Evolutionary conservation across 495 filamentous ascomycete genomes (phyloP).

Genomic region (Pyrenopolyporus hunteri): DNA sequence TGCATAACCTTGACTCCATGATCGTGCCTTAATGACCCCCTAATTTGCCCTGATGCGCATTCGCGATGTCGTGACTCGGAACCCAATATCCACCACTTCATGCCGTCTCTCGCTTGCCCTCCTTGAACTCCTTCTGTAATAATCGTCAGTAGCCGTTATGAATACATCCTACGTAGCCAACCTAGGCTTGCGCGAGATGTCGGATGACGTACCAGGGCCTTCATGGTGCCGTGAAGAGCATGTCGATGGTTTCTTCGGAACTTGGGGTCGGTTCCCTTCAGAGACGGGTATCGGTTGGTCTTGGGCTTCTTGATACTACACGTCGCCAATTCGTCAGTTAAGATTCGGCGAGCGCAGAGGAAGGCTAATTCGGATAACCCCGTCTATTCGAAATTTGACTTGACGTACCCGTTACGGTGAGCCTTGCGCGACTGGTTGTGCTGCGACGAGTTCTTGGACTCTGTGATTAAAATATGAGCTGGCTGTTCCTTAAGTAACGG

Average conservation of each 20-base stretch:
- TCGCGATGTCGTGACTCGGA: slow-evolving; percentile 43
- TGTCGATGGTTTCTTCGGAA: slow-evolving; percentile 99
- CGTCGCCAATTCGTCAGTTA: slow-evolving; percentile 20
- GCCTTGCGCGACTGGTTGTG: slow-evolving; percentile 97
- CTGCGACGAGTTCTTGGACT: slow-evolving; percentile 99
- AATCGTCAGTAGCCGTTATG: slow-evolving; percentile 51
- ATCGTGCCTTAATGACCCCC: slow-evolving; percentile 41
- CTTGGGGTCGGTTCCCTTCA: slow-evolving; percentile 99
- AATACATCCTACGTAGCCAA: not conserved
- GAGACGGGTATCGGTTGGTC: slow-evolving; percentile 96
- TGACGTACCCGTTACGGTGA: slow-evolving; percentile 91
- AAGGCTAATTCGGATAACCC: not conserved
- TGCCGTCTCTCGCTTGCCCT: slow-evolving; percentile 92
- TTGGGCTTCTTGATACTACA: slow-evolving; percentile 99
- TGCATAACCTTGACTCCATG: slow-evolving; percentile 46
- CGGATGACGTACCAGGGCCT: slow-evolving; percentile 81
- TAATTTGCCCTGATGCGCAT: slow-evolving; percentile 42
- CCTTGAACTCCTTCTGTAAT: slow-evolving; percentile 92
- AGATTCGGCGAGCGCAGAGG: not conserved
- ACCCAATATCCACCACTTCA: slow-evolving; percentile 57
- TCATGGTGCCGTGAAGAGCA: slow-evolving; percentile 97
- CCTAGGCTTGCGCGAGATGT: not conserved
- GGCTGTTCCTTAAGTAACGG: not conserved
- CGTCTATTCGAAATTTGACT: slow-evolving; percentile 17
- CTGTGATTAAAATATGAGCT: slow-evolving; percentile 50